phyloP scores from a whole-genome alignment of 495 filamentous ascomycete genomes.

The Pseudevernia furfuracea region DNA sequence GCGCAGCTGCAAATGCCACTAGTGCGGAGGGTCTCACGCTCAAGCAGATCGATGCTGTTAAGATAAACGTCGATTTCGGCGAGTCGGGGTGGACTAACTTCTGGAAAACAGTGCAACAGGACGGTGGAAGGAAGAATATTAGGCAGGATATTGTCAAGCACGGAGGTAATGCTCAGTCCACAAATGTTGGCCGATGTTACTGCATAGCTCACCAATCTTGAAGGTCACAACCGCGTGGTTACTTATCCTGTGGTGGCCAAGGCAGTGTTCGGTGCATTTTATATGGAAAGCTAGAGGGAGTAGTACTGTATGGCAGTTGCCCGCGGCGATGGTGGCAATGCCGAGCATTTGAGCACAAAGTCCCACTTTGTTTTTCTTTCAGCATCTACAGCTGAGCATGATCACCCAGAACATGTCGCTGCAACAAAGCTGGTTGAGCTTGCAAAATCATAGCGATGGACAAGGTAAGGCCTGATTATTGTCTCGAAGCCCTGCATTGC shows the following conservation, averaged over 20 bases:
- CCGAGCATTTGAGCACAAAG: not conserved
- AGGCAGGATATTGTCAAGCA: slow-evolving; percentile 21
- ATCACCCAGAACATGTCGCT: not conserved
- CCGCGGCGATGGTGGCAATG: not conserved
- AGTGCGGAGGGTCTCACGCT: slow-evolving; percentile 26
- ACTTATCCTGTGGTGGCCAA: slow-evolving; percentile 24
- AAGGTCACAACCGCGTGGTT: slow-evolving; percentile 26
- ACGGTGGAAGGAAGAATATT: slow-evolving; percentile 18
- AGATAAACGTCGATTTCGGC: slow-evolving; percentile 16
- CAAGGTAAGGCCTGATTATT: not conserved
- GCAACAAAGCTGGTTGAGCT: not conserved
- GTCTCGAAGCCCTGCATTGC: not conserved
- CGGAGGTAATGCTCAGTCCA: slow-evolving; percentile 18
- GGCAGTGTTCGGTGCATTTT: slow-evolving; percentile 22
- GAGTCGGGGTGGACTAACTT: slow-evolving; percentile 17
- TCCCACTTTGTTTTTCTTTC: not conserved
- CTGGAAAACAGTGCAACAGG: slow-evolving; percentile 22
- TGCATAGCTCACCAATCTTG: slow-evolving; percentile 5
- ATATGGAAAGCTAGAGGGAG: not conserved
- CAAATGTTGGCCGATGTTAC: not conserved
- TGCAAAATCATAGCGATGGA: not conserved
- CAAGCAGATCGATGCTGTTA: slow-evolving; percentile 24
- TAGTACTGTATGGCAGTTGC: not conserved
- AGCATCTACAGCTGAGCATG: not conserved
- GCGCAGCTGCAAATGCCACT: slow-evolving; percentile 47